Percentiles rank a stretch among this genome's conserved stretches.
Conservation (phyloP, 495 filamentous ascomycete species). For the Penicillium coprophilum region DNA sequence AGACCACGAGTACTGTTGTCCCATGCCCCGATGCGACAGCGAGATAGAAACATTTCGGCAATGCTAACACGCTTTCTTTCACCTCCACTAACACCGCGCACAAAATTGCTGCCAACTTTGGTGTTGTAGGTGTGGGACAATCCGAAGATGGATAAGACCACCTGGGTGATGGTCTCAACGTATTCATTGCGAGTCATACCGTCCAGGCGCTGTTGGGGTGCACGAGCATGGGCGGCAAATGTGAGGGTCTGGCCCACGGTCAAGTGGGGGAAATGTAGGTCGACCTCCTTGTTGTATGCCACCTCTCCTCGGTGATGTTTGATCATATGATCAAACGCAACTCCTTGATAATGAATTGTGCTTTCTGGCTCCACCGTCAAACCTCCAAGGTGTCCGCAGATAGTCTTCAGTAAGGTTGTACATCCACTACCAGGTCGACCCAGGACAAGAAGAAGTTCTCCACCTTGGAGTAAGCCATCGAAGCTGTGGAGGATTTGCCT, state of each 20-base stretch:
- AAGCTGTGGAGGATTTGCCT: slow-evolving; percentile 36
- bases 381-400: slow-evolving; percentile 38
- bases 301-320: slow-evolving; percentile 61
- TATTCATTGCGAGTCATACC: slow-evolving; percentile 44
- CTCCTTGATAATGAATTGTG: slow-evolving; percentile 47
- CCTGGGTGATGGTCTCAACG: slow-evolving; percentile 44
- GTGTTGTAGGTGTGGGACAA: slow-evolving; percentile 54
- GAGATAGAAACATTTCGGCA: slow-evolving; percentile 56
- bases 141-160: slow-evolving; percentile 61
- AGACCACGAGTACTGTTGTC: slow-evolving; percentile 84
- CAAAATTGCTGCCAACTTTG: slow-evolving; percentile 45
- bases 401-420: slow-evolving; percentile 39
- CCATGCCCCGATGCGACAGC: slow-evolving; percentile 71
- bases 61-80: slow-evolving; percentile 68
- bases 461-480: slow-evolving; percentile 36
- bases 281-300: slow-evolving; percentile 61
- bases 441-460: slow-evolving; percentile 42
- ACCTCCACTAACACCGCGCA: slow-evolving; percentile 75
- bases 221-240: slow-evolving; percentile 56
- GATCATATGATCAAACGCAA: slow-evolving; percentile 49
- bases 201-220: slow-evolving; percentile 40
- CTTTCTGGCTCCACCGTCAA: slow-evolving; percentile 37
- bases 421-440: slow-evolving; percentile 44
- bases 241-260: slow-evolving; percentile 63
- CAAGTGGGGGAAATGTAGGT: slow-evolving; percentile 63